Evolutionary conservation across 176 grass and related monocot species (phyloP), one percentile per base, ranked within the genome.

Genomic region (Hsuehochloa calcarea): DNA sequence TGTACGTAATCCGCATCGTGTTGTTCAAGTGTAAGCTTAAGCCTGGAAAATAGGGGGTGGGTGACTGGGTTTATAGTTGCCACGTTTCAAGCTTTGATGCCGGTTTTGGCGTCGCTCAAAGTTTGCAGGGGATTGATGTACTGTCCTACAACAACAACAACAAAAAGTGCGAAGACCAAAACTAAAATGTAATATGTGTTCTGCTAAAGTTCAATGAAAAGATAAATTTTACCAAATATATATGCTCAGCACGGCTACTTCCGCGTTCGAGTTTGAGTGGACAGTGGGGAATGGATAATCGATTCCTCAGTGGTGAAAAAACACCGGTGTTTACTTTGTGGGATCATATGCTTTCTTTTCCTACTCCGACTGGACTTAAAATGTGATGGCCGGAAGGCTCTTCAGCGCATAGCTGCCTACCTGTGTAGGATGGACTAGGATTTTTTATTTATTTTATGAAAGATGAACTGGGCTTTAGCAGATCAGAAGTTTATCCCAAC

Each of bases 31-130:
- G 54, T 37, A 60, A 25, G 4, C 51, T 54, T 27, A 17, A 72
- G 12, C 40, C 23, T 4, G 1, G 50, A 58, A 43, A 61, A 17
- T 29, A 26, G 31, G 44, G 40, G 46, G 55, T 58, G 8, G 54
- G 52, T 71, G 16, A 71, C n/a, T 31, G 10, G 26, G 41, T n/a
- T 34, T 25, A 20, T 25, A 55, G 54, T 14, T 35, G 79, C 38
- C 38, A 56, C 50, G 34, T 82, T 68, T 25, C 66, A 82, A 46
- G 52, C 68, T 72, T 61, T 47, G 68, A 62, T 61, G 80, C 39
- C 3, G 39, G 54, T 72, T 83, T 72, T 83, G 80, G 51, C 15
- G 39, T 35, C 10, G 67, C 68, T 82, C 68, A 31, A 82, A 82
- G 80, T 4, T 82, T 43, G 45, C 22, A 54, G 34, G 46, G 37